Conservation (phyloP, 768 basidiomycete species). For the Kondoa subrosea region DNA sequence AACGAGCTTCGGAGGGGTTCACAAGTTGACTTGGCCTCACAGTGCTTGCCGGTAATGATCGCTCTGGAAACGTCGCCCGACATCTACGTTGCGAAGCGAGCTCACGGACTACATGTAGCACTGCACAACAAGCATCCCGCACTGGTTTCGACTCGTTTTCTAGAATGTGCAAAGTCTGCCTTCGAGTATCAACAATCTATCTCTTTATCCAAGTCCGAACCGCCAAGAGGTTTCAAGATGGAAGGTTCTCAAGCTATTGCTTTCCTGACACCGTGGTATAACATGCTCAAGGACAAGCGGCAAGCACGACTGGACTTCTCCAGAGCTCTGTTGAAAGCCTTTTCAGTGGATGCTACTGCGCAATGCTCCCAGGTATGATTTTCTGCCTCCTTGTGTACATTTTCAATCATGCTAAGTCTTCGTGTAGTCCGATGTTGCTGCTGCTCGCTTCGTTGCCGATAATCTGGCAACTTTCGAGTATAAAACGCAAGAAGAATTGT, state of each 20-base stretch:
- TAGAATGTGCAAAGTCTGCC: slow-evolving; percentile 59
- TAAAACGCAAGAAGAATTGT: slow-evolving; percentile 82
- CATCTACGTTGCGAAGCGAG: slow-evolving; percentile 48
- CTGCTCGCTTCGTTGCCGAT: slow-evolving; percentile 83
- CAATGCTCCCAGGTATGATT: background rate
- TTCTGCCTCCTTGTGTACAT: too few species aligned
- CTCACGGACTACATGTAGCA: slow-evolving; percentile 58
- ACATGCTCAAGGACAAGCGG: slow-evolving; percentile 80
- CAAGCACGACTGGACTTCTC: slow-evolving; percentile 68
- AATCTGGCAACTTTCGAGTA: slow-evolving; percentile 85
- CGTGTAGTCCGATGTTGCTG: slow-evolving; percentile 58
- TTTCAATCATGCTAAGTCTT: background rate
- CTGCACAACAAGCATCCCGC: slow-evolving; percentile 79
- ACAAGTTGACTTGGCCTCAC: slow-evolving; percentile 7
- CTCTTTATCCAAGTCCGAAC: background rate
- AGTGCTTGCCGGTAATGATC: slow-evolving; percentile 83
- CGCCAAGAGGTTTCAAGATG: background rate
- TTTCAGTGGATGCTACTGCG: slow-evolving; percentile 47
- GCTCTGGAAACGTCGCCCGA: slow-evolving; percentile 73
- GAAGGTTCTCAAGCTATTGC: slow-evolving; percentile 47
- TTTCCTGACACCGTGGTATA: slow-evolving; percentile 75
- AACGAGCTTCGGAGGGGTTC: slow-evolving; percentile 38
- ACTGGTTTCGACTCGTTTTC: slow-evolving; percentile 68
- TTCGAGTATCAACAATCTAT: slow-evolving; percentile 53
- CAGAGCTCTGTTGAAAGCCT: slow-evolving; percentile 59